phyloP scores from a whole-genome alignment of 768 basidiomycete species.

The Albatrellus ellisii region DNA sequence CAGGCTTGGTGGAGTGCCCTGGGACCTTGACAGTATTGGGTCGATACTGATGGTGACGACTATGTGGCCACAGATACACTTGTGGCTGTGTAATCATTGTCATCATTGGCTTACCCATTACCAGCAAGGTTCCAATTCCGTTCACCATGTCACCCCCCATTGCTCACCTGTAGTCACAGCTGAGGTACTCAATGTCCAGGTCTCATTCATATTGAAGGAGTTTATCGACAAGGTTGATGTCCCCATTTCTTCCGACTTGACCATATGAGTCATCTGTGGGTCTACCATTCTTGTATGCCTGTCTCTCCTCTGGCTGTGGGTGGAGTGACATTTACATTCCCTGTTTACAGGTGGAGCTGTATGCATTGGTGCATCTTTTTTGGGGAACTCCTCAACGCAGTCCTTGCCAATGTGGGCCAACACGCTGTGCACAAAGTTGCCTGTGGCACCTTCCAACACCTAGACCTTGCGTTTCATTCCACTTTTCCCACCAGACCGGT shows the following conservation, averaged over 20 bases:
- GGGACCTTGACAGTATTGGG: no score
- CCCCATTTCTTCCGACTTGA: slow-evolving; percentile 55
- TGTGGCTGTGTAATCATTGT: slow-evolving; percentile 83
- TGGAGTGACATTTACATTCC: no score
- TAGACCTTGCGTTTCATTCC: slow-evolving; percentile 90
- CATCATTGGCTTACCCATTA: slow-evolving; percentile 64
- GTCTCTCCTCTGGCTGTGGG: slow-evolving; percentile 19
- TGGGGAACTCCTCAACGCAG: slow-evolving; percentile 85
- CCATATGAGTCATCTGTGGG: slow-evolving; percentile 90
- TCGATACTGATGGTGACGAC: no score
- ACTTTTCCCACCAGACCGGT: slow-evolving; percentile 87
- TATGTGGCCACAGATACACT: no score
- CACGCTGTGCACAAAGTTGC: slow-evolving; percentile 90
- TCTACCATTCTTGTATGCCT: slow-evolving; percentile 81
- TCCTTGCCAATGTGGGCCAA: slow-evolving; percentile 94
- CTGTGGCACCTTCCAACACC: slow-evolving; percentile 87
- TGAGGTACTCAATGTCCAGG: slow-evolving; percentile 91
- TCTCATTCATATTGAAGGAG: slow-evolving; percentile 90
- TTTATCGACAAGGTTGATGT: slow-evolving; percentile 87
- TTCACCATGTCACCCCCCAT: not conserved
- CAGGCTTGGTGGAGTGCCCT: no score
- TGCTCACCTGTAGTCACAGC: not conserved
- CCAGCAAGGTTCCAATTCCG: slow-evolving; percentile 57
- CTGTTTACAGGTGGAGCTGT: slow-evolving; percentile 67
- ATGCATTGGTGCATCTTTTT: slow-evolving; percentile 78